Conservation (phyloP, 2,329 filamentous ascomycete genomes). For the Alternaria gaisen region DNA sequence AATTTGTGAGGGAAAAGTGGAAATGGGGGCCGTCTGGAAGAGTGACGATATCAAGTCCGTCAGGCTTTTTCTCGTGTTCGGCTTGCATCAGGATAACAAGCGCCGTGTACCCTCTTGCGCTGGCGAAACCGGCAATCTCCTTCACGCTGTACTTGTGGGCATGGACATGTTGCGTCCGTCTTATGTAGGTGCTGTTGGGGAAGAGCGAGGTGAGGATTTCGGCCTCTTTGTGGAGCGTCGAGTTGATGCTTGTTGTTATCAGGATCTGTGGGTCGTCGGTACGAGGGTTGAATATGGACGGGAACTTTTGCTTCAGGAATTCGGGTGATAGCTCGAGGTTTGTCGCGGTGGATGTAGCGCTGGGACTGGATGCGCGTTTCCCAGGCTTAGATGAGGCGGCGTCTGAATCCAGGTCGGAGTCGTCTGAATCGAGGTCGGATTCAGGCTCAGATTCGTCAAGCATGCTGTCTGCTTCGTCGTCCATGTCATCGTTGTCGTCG, state of each 20-base stretch:
- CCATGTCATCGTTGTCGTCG: slow-evolving; percentile 27
- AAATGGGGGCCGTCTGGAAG: slow-evolving; percentile 88
- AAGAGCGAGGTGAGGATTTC: slow-evolving; percentile 81
- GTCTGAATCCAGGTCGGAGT: slow-evolving; percentile 56
- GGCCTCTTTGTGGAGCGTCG: slow-evolving; percentile 85
- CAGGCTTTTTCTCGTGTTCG: slow-evolving; percentile 74
- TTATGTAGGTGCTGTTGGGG: slow-evolving; percentile 82
- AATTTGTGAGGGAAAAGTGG: slow-evolving; percentile 90
- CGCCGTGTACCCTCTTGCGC: slow-evolving; percentile 82
- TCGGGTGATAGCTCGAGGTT: slow-evolving; percentile 69
- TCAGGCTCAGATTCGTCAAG: slow-evolving; percentile 61
- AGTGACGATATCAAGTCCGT: slow-evolving; percentile 83
- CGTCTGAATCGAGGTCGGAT: slow-evolving; percentile 57
- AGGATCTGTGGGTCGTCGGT: slow-evolving; percentile 79
- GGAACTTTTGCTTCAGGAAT: slow-evolving; percentile 68
- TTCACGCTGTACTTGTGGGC: slow-evolving; percentile 90
- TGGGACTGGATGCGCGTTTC: slow-evolving; percentile 64
- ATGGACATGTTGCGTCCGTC: slow-evolving; percentile 82
- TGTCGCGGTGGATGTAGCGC: slow-evolving; percentile 63
- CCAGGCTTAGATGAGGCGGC: slow-evolving; percentile 56
- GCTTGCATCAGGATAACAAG: slow-evolving; percentile 89
- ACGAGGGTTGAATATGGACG: slow-evolving; percentile 63
- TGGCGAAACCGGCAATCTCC: slow-evolving; percentile 87
- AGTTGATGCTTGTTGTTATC: slow-evolving; percentile 89
- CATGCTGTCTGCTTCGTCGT: slow-evolving; percentile 71